Evolutionary conservation across 2,329 filamentous ascomycete species (phyloP), one percentile per base, ranked within the genome.

Genomic region (Arthrobotrys musiformis): DNA sequence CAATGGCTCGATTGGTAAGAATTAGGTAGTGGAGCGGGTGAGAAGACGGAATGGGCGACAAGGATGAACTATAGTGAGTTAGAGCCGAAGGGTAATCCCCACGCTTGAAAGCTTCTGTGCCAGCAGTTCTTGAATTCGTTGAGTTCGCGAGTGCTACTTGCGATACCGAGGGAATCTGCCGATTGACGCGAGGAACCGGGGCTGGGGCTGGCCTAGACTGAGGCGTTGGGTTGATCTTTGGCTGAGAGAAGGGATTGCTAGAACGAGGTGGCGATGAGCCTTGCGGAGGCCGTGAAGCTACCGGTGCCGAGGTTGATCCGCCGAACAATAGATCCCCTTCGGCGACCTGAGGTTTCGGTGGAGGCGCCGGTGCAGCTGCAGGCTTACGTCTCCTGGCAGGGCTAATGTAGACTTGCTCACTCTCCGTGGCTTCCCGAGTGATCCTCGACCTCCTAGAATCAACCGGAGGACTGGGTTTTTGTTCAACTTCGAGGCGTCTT

Each of bases 1-100:
- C 97, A 79, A 98, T 86, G 2, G 95, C 92, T 64, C 93, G 92
- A 82, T 99, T 99, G 81, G 92, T 94, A 22, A 97, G 89, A 5
- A 98, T 88, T n/a, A 98, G 86, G 74, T 98, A 95, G 17, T 89
- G 89, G 24, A 98, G 86, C 0, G 94, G 94, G 82, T 99, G 95
- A 2, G 87, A 88, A 13, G 88, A 84, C 0, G 95, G 95, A 33
- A 99, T 86, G 40, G 89, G 88, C 0, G 88, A 85, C 1, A 99
- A 86, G 0, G 95, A 93, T 30, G 89, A 88, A 0, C 92, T 90
- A 83, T 98, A 99, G 0, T 91, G 90, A 19, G 89, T 87, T 81
- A 97, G 93, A 0, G 95, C 95, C 8, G 92, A 88, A 17, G 92
- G 91, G 83, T 93, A 99, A 83, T 99, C 95, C 35, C 95, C 95